Evolutionary conservation across 2,329 filamentous ascomycete genomes (phyloP).

Genomic region (Neofusicoccum cordaticola): DNA sequence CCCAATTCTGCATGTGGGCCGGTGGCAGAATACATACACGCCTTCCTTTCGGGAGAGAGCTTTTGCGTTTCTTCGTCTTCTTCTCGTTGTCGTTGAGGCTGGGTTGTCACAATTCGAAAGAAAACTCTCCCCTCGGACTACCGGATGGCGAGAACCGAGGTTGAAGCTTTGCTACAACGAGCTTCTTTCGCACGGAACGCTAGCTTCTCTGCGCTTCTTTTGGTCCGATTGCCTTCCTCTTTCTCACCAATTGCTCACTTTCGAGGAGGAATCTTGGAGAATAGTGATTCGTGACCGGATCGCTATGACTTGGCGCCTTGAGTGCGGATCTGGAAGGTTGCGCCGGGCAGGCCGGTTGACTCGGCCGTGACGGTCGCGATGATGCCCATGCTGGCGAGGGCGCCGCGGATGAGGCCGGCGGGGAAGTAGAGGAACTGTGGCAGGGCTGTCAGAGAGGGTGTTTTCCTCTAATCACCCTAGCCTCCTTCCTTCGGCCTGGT

Average conservation of each 20-base stretch:
- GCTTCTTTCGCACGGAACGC: too few species aligned
- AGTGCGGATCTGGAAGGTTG: slow-evolving; percentile 95
- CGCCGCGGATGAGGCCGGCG: slow-evolving; percentile 86
- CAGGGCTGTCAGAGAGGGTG: too few species aligned
- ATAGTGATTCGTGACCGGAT: too few species aligned
- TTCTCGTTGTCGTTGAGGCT: not conserved
- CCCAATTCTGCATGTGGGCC: not conserved
- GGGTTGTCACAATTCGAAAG: not conserved
- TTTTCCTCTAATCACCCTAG: too few species aligned
- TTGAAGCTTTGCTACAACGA: too few species aligned
- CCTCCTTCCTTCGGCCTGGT: not conserved
- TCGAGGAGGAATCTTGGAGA: too few species aligned
- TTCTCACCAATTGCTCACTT: too few species aligned
- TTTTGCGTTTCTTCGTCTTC: not conserved
- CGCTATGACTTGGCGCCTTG: slow-evolving; percentile 56
- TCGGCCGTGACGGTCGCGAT: slow-evolving; percentile 89
- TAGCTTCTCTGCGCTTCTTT: too few species aligned
- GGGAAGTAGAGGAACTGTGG: slow-evolving; percentile 88
- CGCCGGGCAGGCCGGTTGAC: slow-evolving; percentile 78
- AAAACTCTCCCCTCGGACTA: too few species aligned
- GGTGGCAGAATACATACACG: not conserved
- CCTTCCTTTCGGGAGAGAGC: not conserved
- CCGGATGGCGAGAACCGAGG: too few species aligned
- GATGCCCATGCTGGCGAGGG: slow-evolving; percentile 88
- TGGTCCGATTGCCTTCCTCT: too few species aligned